Evolutionary conservation across 2,329 filamentous ascomycete genomes (phyloP), one percentile per base, ranked within the genome.

Genomic region (Colletotrichum tamarilloi): DNA sequence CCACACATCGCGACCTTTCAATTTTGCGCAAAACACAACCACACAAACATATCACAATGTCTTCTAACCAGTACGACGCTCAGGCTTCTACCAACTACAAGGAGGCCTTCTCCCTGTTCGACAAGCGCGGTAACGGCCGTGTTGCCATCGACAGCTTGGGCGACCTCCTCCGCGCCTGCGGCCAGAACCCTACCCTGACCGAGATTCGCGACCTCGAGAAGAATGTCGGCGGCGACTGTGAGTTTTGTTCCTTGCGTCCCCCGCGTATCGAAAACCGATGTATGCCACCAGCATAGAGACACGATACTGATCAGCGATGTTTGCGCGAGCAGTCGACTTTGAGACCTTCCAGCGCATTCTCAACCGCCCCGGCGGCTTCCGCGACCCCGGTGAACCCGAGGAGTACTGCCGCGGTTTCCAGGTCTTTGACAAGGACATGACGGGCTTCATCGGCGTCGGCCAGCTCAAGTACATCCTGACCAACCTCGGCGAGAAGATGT

Each of bases 361-460:
- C 76, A 98, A 98, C 90, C 94, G 97, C 76, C 97, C 97, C 46
- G 95, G 95, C 82, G 97, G 97, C 79, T 99, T 99, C 93, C 95
- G 97, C 83, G 97, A 98, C 80, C 95, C 97, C 2, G 97, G 97
- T 82, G 95, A 98, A 86, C 96, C 97, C 53, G 96, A 98, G 81
- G 96, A 98, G 84, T 99, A 99, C 87, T 98, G 96, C 85, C 94
- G 96, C 75, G 97, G 97, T 68, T 99, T 99, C 88, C 97, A 99
- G 85, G 97, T 99, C 67, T 99, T 99, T 80, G 97, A 99, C 86
- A 99, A 99, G 87, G 97, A 99, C 83, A 93, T 98, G 91, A 98
- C 95, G 74, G 97, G 97, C 65, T 98, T 95, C 85, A 98, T 99
- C 82, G 97, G 96, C 69, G 96, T 98, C 76, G 97, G 97, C 72